Conservation (phyloP, 208 protist species). For the Wallacemonas sp. region DNA sequence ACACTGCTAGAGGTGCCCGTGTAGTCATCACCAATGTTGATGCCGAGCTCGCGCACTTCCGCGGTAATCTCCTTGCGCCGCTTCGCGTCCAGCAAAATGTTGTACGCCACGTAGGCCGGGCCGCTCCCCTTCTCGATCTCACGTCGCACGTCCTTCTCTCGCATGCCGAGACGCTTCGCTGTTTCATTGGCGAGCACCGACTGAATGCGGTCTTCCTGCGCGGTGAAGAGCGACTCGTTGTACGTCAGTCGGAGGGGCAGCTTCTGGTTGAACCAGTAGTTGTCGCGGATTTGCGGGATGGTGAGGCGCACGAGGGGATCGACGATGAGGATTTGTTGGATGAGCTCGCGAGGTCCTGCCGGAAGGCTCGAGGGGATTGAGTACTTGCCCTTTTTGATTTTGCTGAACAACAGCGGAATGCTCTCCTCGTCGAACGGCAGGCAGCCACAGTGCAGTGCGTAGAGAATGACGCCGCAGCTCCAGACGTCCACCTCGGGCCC, state of each 20-base stretch:
- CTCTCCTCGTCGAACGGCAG: slow-evolving; percentile 94
- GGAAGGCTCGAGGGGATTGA: slow-evolving; percentile 64
- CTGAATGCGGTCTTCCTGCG: slow-evolving; percentile 72
- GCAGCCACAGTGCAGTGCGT: slow-evolving; percentile 91
- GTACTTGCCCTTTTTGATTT: slow-evolving; percentile 92
- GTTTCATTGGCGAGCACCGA: slow-evolving; percentile 62
- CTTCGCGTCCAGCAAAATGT: slow-evolving; percentile 78
- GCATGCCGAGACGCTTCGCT: slow-evolving; percentile 50
- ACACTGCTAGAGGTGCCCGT: not conserved
- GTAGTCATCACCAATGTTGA: slow-evolving; percentile 21
- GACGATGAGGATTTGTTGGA: slow-evolving; percentile 87
- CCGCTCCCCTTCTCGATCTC: slow-evolving; percentile 69
- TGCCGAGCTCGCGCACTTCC: slow-evolving; percentile 54
- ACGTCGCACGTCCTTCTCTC: slow-evolving; percentile 67
- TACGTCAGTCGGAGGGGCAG: slow-evolving; percentile 83
- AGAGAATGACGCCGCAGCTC: slow-evolving; percentile 96
- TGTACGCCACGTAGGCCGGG: slow-evolving; percentile 76
- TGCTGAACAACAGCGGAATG: slow-evolving; percentile 90
- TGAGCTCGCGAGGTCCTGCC: slow-evolving; percentile 66
- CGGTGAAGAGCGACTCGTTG: slow-evolving; percentile 68
- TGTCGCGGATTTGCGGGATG: slow-evolving; percentile 89
- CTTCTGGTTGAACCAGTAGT: slow-evolving; percentile 86
- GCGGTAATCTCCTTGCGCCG: slow-evolving; percentile 63
- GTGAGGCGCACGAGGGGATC: slow-evolving; percentile 90
- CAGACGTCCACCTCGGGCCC: slow-evolving; percentile 94